Base-by-base conservation (phyloP, 2,329 filamentous ascomycete species). In the Zymoseptoria tritici region DNA sequence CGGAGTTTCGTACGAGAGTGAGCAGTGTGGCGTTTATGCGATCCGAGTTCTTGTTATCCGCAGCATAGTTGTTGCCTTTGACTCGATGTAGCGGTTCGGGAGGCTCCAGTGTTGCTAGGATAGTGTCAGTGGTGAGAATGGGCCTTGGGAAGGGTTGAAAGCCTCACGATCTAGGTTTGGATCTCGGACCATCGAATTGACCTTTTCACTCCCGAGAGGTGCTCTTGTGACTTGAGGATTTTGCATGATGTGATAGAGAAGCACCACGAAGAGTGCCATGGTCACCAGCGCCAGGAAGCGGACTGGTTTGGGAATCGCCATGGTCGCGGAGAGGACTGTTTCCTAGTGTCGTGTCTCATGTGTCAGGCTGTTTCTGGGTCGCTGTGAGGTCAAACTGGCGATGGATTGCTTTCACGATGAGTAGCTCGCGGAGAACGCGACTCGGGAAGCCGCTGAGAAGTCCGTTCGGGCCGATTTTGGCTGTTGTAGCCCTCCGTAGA, bases 21-120 rank as follows among this genome's bases (percentile, higher is more conserved):
- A 99, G 82, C 59, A 99, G 81, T 3, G 94, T 97, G 60, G 94
- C 94, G 74, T 96, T 94, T 75, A 96, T 94, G 71, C 94, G 90
- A 66, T 88, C 86, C 56, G 88, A 89, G 63, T 91, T 84, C 56
- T 83, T 79, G 70, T 88, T 87, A 70, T 91, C 84, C 56, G 89
- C 85, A 56, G 85, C 84, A 75, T 97, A 97, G 70, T 88, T 87
- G 66, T 89, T 80, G 57, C 86, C 86, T 36, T 74, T 66, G 29
- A 87, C 85, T 74, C 90, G 85, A 70, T 83, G 85, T 66, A 97
- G 79, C 13, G 83, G 79, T 56, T 90, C 92, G 64, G 87, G 83
- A 21, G 93, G 93, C 75, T 97, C 93, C 64, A 85, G 86, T 36
- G 90, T 94, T 52, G 62, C 65, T 67, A 54, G 50, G 19, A 51